A percentile compares a stretch with the other conserved stretches of the same genome.
Conservation (phyloP, 2,329 filamentous ascomycete genomes). For the Talaromyces funiculosus region DNA sequence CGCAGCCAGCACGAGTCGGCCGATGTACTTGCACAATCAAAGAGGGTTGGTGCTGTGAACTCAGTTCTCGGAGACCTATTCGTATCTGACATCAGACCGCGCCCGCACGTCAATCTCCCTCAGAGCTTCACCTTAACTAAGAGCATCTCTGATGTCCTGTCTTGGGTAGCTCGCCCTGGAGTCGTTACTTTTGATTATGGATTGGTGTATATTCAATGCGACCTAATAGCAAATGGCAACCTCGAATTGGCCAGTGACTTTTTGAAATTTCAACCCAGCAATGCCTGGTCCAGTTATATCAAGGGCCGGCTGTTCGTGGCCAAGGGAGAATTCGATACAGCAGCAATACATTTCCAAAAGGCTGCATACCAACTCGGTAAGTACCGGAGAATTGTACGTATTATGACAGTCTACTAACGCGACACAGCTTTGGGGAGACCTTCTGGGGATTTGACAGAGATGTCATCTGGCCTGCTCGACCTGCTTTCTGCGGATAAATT, state of each 20-base stretch:
- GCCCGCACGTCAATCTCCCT: slow-evolving; percentile 33
- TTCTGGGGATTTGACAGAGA: slow-evolving; percentile 39
- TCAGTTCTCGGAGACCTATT: slow-evolving; percentile 43
- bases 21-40: slow-evolving; percentile 23
- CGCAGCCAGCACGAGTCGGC: slow-evolving; percentile 17
- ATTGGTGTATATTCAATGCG: slow-evolving; percentile 62
- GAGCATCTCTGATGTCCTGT: slow-evolving; percentile 40
- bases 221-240: slow-evolving; percentile 63
- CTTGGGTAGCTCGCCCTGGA: slow-evolving; percentile 48
- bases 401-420: not conserved
- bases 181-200: slow-evolving; percentile 52
- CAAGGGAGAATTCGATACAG: slow-evolving; percentile 65
- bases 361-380: slow-evolving; percentile 77
- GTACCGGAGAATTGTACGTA: slow-evolving; percentile 30
- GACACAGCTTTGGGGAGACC: slow-evolving; percentile 39
- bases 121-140: slow-evolving; percentile 40
- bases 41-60: slow-evolving; percentile 22
- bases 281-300: slow-evolving; percentile 65
- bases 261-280: slow-evolving; percentile 57
- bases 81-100: slow-evolving; percentile 39
- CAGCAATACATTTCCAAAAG: slow-evolving; percentile 71
- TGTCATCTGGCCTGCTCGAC: slow-evolving; percentile 61
- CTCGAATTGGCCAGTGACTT: slow-evolving; percentile 61
- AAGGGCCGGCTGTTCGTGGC: slow-evolving; percentile 74
- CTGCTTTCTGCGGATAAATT: slow-evolving; percentile 65